Percentiles rank a stretch among this genome's conserved stretches.
These are phyloP conservation scores for Lentinula detonsa DNA, from an alignment of 768 basidiomycete species.

Conservation along the genomic window DNA sequence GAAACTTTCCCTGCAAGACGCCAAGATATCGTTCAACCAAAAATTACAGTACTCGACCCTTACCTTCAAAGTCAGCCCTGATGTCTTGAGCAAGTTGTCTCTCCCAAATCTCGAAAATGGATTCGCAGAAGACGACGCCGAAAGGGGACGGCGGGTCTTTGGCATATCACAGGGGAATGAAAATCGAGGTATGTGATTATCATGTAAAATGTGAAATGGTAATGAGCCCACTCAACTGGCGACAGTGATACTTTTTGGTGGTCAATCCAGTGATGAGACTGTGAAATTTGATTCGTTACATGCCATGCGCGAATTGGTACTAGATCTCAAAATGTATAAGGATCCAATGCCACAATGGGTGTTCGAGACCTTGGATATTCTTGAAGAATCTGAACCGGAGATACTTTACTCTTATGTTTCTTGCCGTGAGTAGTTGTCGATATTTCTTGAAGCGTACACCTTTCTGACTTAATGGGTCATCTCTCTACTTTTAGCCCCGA, in stretches of 20 bases:
- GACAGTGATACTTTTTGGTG: neutral
- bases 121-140: conserved; percentile 2
- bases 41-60: conserved; percentile 14
- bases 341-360: conserved; percentile 12
- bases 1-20: neutral
- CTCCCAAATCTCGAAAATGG: conserved; percentile 2
- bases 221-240: neutral
- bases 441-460: neutral
- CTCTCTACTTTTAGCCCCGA: conserved; percentile 6
- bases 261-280: neutral
- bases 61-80: conserved; percentile 10
- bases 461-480: too few relatives aligned
- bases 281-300: conserved; percentile 10
- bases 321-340: neutral
- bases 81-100: conserved; percentile 5
- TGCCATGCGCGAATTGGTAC: conserved; percentile 10
- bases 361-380: conserved; percentile 9
- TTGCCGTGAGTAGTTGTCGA: neutral
- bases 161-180: neutral
- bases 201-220: conserved; percentile 9
- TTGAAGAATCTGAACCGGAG: conserved; percentile 3
- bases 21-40: conserved; percentile 12
- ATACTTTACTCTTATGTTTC: neutral
- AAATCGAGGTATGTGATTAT: neutral
- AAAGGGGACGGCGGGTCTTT: conserved; percentile 5